phyloP scores from a whole-genome alignment of 2,329 filamentous ascomycete species.

The Xylariaceae sp. region DNA sequence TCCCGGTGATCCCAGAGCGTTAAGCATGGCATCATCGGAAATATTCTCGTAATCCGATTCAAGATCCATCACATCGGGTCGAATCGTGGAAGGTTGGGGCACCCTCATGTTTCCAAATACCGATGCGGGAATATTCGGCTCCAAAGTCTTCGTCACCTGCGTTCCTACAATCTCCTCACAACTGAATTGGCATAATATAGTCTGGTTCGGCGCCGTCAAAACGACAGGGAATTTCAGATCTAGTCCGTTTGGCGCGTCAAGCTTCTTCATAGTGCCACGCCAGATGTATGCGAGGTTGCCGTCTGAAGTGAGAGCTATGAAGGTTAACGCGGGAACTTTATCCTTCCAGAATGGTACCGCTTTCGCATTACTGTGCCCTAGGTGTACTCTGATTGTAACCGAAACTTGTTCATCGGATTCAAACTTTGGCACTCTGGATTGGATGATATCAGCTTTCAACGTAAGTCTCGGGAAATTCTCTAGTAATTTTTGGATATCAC shows the following conservation, averaged over 20 bases:
- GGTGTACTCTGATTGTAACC: conserved; percentile 60
- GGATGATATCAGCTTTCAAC: conserved; percentile 38
- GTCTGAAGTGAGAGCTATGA: conserved; percentile 68
- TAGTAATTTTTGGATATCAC: conserved; percentile 60
- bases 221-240: conserved; percentile 57
- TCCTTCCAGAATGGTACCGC: conserved; percentile 57
- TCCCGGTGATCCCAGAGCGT: conserved; percentile 26
- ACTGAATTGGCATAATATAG: conserved; percentile 65
- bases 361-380: conserved; percentile 69
- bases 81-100: background rate
- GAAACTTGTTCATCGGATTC: conserved; percentile 44
- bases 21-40: conserved; percentile 42
- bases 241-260: conserved; percentile 55
- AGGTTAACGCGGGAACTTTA: conserved; percentile 64
- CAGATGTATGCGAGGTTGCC: conserved; percentile 68
- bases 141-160: conserved; percentile 31
- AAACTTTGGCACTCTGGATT: conserved; percentile 33
- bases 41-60: conserved; percentile 35
- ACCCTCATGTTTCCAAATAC: conserved; percentile 28
- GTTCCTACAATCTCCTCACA: conserved; percentile 80
- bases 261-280: conserved; percentile 57
- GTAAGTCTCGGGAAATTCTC: conserved; percentile 63
- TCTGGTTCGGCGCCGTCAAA: conserved; percentile 50
- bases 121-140: conserved; percentile 33
- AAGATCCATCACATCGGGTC: conserved; percentile 6